Evolutionary conservation across 2,329 filamentous ascomycete genomes (phyloP), one percentile per base, ranked within the genome.

Genomic region (Pseudopyricularia cyperi): DNA sequence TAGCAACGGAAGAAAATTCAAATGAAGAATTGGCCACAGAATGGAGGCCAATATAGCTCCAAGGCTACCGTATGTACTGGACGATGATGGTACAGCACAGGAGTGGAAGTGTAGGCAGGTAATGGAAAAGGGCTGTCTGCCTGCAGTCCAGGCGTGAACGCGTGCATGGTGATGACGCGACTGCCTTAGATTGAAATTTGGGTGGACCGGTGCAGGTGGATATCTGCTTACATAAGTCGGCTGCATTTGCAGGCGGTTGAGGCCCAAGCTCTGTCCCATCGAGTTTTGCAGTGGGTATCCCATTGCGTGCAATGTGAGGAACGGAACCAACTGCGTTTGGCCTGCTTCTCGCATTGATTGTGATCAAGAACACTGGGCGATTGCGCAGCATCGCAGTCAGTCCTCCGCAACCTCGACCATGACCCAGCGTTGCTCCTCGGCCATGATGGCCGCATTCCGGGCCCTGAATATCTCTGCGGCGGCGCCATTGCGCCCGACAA

Each of bases 381-480:
- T 42, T 42, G 37, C 37, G 22, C 22, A n/a, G 37, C 17, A n/a
- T 42, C 37, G 37, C n/a, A n/a, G n/a, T n/a, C 37, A 19, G 14
- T 42, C 37, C 37, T 42, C 44, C 48, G 22, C 32, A 44, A 53
- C 58, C 58, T 59, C 61, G 60, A 67, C 53, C 53, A 77, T 77
- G 73, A 72, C 65, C 64, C 61, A 67, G 55, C 63, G 61, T 59
- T 63, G 9, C 53, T 58, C 72, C 46, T 67, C 69, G 55, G 65
- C 69, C 60, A 67, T 81, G 55, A 61, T 71, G 58, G 70, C 69
- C 63, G 74, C 76, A 62, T 71, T 81, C 28, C 71, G 68, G 55
- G 70, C 71, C 52, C 66, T 81, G 55, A 70, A 67, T 52, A 67
- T 79, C 61, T 67, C 67, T 17, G 58, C 65, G 35, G 59, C 66